Evolutionary conservation across 2,329 filamentous ascomycete species (phyloP).

Genomic region (Aureobasidium sp.): DNA sequence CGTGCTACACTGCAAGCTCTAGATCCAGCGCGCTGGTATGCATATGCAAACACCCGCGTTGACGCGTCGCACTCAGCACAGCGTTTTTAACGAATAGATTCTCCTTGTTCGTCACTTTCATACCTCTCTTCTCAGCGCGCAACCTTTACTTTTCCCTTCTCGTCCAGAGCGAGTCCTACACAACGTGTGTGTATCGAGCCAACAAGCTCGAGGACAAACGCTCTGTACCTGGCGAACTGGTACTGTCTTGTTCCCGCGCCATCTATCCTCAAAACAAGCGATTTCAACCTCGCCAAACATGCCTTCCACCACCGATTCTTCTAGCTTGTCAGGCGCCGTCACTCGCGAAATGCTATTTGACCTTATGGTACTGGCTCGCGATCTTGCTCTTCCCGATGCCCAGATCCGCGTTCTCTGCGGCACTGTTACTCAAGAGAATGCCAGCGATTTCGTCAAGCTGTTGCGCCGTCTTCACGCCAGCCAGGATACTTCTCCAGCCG

Average conservation of each 20-base stretch:
- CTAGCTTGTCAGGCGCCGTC: not conserved
- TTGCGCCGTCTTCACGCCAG: not conserved
- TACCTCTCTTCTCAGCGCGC: not conserved
- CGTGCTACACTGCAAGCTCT: not conserved
- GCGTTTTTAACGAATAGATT: too few species aligned
- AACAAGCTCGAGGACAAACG: not conserved
- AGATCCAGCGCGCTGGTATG: not conserved
- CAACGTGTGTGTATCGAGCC: not conserved
- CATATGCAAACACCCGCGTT: not conserved
- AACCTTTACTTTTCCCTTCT: not conserved
- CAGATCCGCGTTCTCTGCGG: not conserved
- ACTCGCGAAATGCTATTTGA: not conserved
- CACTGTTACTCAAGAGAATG: not conserved
- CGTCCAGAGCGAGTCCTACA: slow-evolving; percentile 4
- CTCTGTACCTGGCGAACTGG: not conserved
- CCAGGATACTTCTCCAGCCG: not conserved
- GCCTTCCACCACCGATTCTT: not conserved
- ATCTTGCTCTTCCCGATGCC: not conserved
- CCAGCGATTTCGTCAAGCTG: not conserved
- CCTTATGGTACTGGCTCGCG: slow-evolving; percentile 5
- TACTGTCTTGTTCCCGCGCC: not conserved
- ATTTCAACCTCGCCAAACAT: not conserved
- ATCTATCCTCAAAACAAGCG: not conserved
- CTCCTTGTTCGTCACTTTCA: not conserved
- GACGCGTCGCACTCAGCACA: too few species aligned